Evolutionary conservation across 1,284 basidiomycete genomes (phyloP).

Genomic region (Pseudomicrostroma phylloplanum): DNA sequence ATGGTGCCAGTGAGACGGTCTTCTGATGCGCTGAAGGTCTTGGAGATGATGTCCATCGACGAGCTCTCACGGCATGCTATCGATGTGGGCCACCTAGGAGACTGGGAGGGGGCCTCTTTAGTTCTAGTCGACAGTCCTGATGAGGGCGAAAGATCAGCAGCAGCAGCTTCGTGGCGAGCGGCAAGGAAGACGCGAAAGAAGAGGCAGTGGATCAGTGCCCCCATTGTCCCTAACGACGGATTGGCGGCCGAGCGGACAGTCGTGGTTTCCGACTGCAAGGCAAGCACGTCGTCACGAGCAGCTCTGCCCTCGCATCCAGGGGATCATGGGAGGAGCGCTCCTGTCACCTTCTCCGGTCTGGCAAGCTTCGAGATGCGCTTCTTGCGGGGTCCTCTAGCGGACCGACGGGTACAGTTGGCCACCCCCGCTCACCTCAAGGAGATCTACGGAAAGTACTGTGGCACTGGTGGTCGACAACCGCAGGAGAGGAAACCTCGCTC

Average conservation of each 20-base stretch:
- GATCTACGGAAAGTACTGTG: no score
- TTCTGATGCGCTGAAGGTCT: slow-evolving; percentile 22
- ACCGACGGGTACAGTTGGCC: background rate
- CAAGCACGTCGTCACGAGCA: background rate
- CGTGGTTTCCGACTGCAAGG: slow-evolving; percentile 25
- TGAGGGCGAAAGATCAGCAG: background rate
- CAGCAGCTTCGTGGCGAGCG: slow-evolving; percentile 23
- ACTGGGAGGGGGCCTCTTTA: slow-evolving; percentile 33
- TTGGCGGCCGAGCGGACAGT: slow-evolving; percentile 20
- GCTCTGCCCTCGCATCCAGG: slow-evolving; percentile 2
- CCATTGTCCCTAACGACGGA: background rate
- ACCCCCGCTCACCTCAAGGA: background rate
- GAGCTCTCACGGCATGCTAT: slow-evolving; percentile 43
- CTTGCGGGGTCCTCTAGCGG: slow-evolving; percentile 14
- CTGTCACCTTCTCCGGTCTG: slow-evolving; percentile 28
- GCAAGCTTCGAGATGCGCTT: slow-evolving; percentile 31
- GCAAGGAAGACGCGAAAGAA: slow-evolving; percentile 25
- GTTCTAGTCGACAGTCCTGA: background rate
- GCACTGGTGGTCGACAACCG: no score
- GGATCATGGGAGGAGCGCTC: background rate
- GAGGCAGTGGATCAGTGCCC: slow-evolving; percentile 39
- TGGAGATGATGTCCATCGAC: slow-evolving; percentile 40
- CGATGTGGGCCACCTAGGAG: slow-evolving; percentile 35
- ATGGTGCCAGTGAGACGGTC: slow-evolving; percentile 19
- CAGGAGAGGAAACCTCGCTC: no score